A percentile compares a stretch with the other conserved stretches of the same genome.
These are phyloP conservation scores for Candida maesae DNA, from an alignment of 805 yeast genomes.

Conservation along the genomic window DNA sequence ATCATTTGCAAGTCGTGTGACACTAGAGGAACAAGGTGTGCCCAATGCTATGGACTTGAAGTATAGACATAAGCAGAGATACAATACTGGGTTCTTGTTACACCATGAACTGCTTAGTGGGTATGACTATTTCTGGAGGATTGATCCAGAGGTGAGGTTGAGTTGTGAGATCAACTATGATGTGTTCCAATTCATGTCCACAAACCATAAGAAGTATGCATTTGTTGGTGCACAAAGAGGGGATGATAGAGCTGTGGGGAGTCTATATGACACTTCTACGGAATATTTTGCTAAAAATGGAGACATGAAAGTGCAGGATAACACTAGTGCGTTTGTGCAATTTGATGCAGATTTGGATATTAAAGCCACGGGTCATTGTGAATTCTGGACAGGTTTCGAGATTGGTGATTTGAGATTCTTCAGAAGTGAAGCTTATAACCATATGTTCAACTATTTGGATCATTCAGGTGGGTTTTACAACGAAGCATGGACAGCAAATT, in stretches of 20 bases:
- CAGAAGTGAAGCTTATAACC: constrained; percentile 49
- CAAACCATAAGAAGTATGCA: constrained; percentile 53
- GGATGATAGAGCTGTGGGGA: constrained; percentile 46
- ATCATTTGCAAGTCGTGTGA: constrained; percentile 38
- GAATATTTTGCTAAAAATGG: constrained; percentile 42
- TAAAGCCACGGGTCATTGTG: constrained; percentile 41
- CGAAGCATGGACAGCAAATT: constrained; percentile 89
- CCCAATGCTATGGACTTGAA: constrained; percentile 53
- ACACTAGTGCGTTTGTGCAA: constrained; percentile 53
- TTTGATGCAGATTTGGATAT: constrained; percentile 56
- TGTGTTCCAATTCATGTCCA: constrained; percentile 56
- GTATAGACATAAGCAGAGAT: constrained; percentile 60
- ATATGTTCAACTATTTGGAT: constrained; percentile 59
- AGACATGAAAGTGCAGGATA: constrained; percentile 28
- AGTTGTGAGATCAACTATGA: constrained; percentile 62
- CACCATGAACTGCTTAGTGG: constrained; percentile 50
- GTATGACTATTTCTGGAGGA: constrained; percentile 69
- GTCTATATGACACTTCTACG: constrained; percentile 51
- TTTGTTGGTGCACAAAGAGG: constrained; percentile 60
- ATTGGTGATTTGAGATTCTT: constrained; percentile 66
- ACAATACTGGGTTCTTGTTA: constrained; percentile 49
- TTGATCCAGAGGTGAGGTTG: constrained; percentile 59
- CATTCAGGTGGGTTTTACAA: constrained; percentile 69
- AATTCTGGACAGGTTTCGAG: constrained; percentile 74
- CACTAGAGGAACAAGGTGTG: constrained; percentile 38